These are phyloP conservation scores for Letharia columbiana DNA, from an alignment of 495 filamentous ascomycete species.

Conservation along the genomic window DNA sequence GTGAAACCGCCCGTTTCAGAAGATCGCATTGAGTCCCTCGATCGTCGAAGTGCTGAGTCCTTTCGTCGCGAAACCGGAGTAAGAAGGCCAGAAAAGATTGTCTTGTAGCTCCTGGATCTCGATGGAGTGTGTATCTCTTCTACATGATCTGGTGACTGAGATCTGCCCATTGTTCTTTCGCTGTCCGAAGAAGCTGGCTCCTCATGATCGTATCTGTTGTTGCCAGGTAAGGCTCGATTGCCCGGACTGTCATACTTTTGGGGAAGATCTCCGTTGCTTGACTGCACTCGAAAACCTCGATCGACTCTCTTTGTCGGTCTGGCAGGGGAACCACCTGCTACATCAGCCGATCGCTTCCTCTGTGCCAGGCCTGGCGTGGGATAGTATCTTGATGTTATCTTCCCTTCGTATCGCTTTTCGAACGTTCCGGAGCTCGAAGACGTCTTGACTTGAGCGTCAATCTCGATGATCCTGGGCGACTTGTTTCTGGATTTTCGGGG, in stretches of 20 bases:
- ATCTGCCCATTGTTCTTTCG: slow-evolving; percentile 4
- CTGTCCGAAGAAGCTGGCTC: neutral
- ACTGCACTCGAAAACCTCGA: neutral
- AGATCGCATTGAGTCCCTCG: neutral
- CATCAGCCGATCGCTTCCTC: neutral
- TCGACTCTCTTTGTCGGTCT: neutral
- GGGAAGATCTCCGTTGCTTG: neutral
- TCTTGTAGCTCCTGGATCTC: neutral
- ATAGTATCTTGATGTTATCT: neutral
- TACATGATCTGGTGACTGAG: neutral
- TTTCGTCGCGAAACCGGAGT: neutral
- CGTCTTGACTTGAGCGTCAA: slow-evolving; percentile 10
- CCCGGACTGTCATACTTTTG: neutral
- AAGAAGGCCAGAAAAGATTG: neutral
- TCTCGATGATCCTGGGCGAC: slow-evolving; percentile 5
- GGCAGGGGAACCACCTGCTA: neutral
- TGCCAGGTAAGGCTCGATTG: neutral
- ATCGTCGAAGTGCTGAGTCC: neutral
- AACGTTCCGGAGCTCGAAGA: slow-evolving; percentile 9
- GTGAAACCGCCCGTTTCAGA: neutral
- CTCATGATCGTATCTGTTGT: neutral
- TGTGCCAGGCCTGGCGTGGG: neutral
- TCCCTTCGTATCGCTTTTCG: slow-evolving; percentile 14
- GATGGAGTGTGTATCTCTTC: neutral
- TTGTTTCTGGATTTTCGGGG: neutral